Conservation (phyloP, 805 yeast genomes). For the Candida namnaoensis region DNA sequence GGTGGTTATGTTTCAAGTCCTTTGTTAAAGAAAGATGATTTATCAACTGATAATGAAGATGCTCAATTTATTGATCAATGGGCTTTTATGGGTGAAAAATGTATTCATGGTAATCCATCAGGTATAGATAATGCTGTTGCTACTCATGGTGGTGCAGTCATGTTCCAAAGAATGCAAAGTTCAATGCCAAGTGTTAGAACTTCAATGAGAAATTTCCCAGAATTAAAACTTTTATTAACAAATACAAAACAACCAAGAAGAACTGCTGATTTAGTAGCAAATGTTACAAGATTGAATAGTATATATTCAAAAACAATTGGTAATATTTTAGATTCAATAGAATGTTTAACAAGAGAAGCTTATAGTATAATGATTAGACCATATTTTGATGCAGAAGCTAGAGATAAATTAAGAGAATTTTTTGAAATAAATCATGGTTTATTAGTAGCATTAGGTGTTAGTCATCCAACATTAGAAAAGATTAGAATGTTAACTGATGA, state of each 20-base stretch:
- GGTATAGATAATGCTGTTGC: constrained; percentile 97
- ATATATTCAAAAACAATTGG: constrained; percentile 46
- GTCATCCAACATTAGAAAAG: constrained; percentile 84
- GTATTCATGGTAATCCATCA: constrained; percentile 94
- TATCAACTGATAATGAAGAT: constrained; percentile 28
- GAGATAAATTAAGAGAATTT: constrained; percentile 43
- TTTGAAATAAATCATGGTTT: constrained; percentile 83
- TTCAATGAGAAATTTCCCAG: constrained; percentile 66
- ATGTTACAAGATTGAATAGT: constrained; percentile 50
- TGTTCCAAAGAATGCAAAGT: constrained; percentile 57
- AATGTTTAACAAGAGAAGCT: constrained; percentile 63
- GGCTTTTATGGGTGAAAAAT: constrained; percentile 91
- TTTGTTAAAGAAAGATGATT: constrained; percentile 22
- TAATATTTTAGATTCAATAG: constrained; percentile 70
- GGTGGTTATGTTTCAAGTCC: constrained; percentile 46
- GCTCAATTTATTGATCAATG: constrained; percentile 67
- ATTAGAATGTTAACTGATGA: constrained; percentile 61
- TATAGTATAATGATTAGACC: constrained; percentile 52
- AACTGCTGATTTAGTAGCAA: constrained; percentile 75
- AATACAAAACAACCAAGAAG: constrained; percentile 84
- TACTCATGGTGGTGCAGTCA: constrained; percentile 91
- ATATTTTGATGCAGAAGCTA: constrained; percentile 31
- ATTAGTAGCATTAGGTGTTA: constrained; percentile 78
- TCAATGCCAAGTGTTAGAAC: constrained; percentile 57
- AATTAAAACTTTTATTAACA: constrained; percentile 64